Conservation (phyloP, 2,329 filamentous ascomycete genomes). For the Trichoderma endophyticum region DNA sequence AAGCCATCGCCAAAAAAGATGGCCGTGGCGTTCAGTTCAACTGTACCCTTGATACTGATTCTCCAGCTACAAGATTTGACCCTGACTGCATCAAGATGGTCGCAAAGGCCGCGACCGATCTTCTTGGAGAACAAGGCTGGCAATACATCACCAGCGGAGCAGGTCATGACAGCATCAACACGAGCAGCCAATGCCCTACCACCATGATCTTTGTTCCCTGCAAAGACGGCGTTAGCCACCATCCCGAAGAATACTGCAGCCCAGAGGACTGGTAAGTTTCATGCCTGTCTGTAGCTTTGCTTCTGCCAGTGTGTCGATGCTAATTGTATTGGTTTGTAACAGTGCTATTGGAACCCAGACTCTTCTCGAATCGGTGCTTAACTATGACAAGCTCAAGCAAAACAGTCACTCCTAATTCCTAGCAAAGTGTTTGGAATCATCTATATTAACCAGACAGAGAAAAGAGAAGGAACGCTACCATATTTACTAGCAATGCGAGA, state of each 20-base stretch:
- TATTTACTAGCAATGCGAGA: neutral
- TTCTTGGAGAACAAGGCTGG: constrained; percentile 46
- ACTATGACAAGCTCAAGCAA: constrained; percentile 23
- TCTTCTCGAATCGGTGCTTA: constrained; percentile 26
- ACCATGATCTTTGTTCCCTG: constrained; percentile 41
- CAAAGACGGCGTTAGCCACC: constrained; percentile 37
- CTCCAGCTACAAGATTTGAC: constrained; percentile 60
- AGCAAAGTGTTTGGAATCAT: neutral
- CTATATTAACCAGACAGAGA: neutral
- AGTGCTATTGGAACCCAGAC: constrained; percentile 30
- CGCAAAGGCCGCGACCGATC: constrained; percentile 51
- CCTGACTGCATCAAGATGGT: constrained; percentile 64
- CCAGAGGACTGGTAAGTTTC: constrained; percentile 33
- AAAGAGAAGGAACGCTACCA: neutral
- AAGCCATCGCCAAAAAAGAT: constrained; percentile 25
- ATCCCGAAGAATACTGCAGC: constrained; percentile 36
- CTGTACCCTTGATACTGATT: constrained; percentile 60
- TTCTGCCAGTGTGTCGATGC: too few relatives aligned
- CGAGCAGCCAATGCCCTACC: constrained; percentile 33
- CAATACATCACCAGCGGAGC: constrained; percentile 37
- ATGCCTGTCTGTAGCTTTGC: neutral
- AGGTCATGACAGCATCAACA: constrained; percentile 39
- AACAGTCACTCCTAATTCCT: neutral
- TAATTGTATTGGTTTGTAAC: neutral
- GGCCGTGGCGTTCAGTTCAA: constrained; percentile 44